Evolutionary conservation across 306 rosid species (phyloP), one percentile per base, ranked within the genome.

Genomic region (Rosa multiflora): DNA sequence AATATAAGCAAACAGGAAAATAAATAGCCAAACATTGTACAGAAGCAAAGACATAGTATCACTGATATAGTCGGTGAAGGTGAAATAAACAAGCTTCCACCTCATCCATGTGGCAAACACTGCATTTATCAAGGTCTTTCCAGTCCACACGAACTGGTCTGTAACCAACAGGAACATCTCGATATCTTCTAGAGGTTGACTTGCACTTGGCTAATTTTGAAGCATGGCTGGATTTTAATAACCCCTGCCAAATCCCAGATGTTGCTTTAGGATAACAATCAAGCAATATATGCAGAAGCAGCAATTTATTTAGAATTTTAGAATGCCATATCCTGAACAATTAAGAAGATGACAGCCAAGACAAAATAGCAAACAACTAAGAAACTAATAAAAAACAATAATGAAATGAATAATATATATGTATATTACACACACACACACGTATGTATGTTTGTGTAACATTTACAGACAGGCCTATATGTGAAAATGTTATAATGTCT

Each of bases 91-190:
- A 70, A n/a, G 48, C 43, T 14, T 76, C 51, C 78, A 95, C 99
- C 99, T 95, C 99, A 81, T 95, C 99, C 99, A 93, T 95, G 87
- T 95, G 98, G 79, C 99, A 95, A 71, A 95, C 99, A 80, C 89
- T 95, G 85, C 99, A 95, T 87, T 95, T 95, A 78, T 95, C 98
- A 43, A 95, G 99, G 86, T 95, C 99, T 83, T 93, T 91, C 99
- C 99, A 95, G 76, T 95, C 96, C 76, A 95, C 97, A 82, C 97
- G 98, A 85, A 95, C 98, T 74, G 92, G 98, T 73, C 99, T 91
- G 85, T 92, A 95, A 78, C 99, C 98, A 85, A 82, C 74, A 81
- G 95, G 93, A 73, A 78, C 83, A 56, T 88, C 85, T 75, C 83
- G 76, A 89, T 82, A 70, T 72, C 88, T 83, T 86, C 88, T 86